These are phyloP conservation scores for Trametes cubensis DNA, from an alignment of 768 basidiomycete species.

Conservation along the genomic window DNA sequence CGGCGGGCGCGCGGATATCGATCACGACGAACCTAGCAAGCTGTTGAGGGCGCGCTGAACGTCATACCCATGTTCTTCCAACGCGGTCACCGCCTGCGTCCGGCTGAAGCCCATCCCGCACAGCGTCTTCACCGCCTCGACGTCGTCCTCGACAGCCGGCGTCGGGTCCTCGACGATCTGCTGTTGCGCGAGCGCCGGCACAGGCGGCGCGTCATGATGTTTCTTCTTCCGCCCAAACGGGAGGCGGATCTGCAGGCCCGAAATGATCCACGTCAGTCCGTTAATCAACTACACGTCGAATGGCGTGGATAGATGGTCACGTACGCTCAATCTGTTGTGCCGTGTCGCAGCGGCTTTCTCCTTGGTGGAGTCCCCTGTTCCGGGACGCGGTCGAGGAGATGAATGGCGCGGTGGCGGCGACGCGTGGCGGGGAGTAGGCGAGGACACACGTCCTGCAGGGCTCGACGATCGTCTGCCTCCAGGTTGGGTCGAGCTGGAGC, in stretches of 20 bases:
- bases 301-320: slow-evolving; percentile 34
- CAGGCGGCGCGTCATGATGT: slow-evolving; percentile 51
- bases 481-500: slow-evolving; percentile 30
- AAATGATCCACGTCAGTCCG: background rate
- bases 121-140: slow-evolving; percentile 76
- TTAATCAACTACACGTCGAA: background rate
- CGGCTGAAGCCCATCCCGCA: slow-evolving; percentile 92
- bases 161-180: slow-evolving; percentile 48
- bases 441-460: slow-evolving; percentile 38
- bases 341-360: slow-evolving; percentile 54
- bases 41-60: slow-evolving; percentile 78
- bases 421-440: slow-evolving; percentile 50
- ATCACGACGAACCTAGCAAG: slow-evolving; percentile 48
- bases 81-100: slow-evolving; percentile 75
- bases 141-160: slow-evolving; percentile 69
- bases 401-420: slow-evolving; percentile 58
- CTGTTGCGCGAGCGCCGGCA: slow-evolving; percentile 38
- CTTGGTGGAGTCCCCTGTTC: slow-evolving; percentile 60
- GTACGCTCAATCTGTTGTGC: slow-evolving; percentile 77
- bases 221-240: slow-evolving; percentile 82
- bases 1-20: background rate
- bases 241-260: slow-evolving; percentile 60
- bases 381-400: slow-evolving; percentile 61
- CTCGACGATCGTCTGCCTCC: slow-evolving; percentile 26
- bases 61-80: slow-evolving; percentile 86